Evolutionary conservation across 2,329 filamentous ascomycete species (phyloP), one percentile per base, ranked within the genome.

Genomic region (Ophiognomonia clavigignenti-juglandacearum): DNA sequence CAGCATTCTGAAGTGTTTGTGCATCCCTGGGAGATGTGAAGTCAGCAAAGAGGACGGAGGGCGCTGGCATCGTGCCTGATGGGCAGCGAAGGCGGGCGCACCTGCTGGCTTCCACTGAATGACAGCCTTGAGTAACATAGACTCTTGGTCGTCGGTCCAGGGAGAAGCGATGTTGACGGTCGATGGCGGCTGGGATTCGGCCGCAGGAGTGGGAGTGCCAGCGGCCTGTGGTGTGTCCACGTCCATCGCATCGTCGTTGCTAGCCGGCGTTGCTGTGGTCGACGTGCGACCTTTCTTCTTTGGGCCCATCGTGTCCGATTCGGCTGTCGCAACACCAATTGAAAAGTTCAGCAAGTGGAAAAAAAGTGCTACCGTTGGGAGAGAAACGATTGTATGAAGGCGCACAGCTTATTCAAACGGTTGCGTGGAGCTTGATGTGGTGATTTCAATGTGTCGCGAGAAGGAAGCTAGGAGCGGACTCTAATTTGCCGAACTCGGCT

Each of bases 71-170:
- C 9, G 8, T 13, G 14, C 18, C 16, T 13, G 20, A 18, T 20
- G 16, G 23, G 14, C 24, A 14, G n/a, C n/a, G n/a, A n/a, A n/a
- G n/a, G 39, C 11, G 29, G 35, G 18, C 56, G 16, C 62, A 88
- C 90, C 92, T 34, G 92, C 92, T n/a, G 93, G 93, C 64, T 98
- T 98, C 86, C 88, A 96, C 61, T 84, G 80, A 54, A 97, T 91
- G 56, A 97, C 85, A 43, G 84, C 89, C 63, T 96, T 96, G 70
- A 96, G 89, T 1, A 98, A 75, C 34, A 89, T 91, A 1, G 88
- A 90, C 56, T 95, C 86, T 66, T 98, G 93, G 61, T 96, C 92
- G 59, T 96, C 91, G 4, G 90, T 96, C 93, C 93, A 98, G 22
- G 84, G 80, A 54, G 92, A 88, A 47, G 81, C 78, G 40, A 67